A percentile compares a stretch with the other conserved stretches of the same genome.
Evolutionary conservation across 768 basidiomycete species (phyloP).

Genomic region (Gloeopeniophorella convolvens): DNA sequence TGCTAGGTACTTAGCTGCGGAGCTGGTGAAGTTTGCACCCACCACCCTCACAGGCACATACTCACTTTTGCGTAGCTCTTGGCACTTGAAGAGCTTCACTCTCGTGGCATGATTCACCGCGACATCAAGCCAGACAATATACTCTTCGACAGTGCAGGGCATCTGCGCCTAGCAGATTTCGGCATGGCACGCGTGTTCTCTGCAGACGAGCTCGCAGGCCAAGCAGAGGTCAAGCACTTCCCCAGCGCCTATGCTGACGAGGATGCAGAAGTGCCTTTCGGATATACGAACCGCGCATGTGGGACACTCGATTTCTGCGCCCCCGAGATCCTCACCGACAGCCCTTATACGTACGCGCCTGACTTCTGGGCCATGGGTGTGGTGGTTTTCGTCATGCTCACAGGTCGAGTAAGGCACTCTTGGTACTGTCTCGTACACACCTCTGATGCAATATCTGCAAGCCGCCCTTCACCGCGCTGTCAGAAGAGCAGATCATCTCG

Average conservation of each 20-base stretch:
- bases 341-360: constrained; percentile 38
- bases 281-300: constrained; percentile 17
- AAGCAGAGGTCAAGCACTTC: constrained; percentile 7
- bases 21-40: background rate
- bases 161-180: constrained; percentile 25
- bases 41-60: background rate
- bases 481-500: background rate
- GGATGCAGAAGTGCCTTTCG: background rate
- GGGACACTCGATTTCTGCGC: constrained; percentile 44
- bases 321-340: constrained; percentile 38
- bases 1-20: background rate
- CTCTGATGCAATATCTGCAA: background rate
- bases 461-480: background rate
- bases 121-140: constrained; percentile 29
- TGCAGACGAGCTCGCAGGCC: no score
- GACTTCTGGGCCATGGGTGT: constrained; percentile 44
- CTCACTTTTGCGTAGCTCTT: constrained; percentile 15
- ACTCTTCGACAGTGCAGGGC: constrained; percentile 21
- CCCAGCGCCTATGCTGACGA: background rate
- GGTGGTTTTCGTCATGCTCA: constrained; percentile 27
- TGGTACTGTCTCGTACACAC: background rate
- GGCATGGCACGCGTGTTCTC: constrained; percentile 26
- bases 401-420: constrained; percentile 19
- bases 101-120: constrained; percentile 24
- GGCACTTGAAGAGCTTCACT: constrained; percentile 21